A percentile compares a stretch with the other conserved stretches of the same genome.
Conservation (phyloP, 2,329 filamentous ascomycete genomes). For the Exophiala alcalophila region DNA sequence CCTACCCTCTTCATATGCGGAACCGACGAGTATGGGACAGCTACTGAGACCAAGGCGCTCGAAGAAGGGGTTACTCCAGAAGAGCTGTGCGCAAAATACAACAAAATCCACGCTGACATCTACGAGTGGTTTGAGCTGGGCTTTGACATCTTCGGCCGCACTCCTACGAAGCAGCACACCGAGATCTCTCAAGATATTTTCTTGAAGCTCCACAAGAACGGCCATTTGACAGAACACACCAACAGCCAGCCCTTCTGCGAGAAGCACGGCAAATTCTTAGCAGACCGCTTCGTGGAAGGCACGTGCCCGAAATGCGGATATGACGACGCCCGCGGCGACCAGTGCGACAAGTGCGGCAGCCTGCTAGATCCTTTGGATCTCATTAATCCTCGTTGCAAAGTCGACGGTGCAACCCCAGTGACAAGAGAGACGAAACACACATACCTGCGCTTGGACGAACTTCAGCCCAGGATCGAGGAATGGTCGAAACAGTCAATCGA, state of each 20-base stretch:
- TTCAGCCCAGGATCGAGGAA: slow-evolving; percentile 70
- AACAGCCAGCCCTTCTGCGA: slow-evolving; percentile 91
- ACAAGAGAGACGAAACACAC: slow-evolving; percentile 83
- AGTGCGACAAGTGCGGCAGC: slow-evolving; percentile 72
- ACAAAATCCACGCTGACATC: slow-evolving; percentile 81
- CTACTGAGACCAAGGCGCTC: slow-evolving; percentile 91
- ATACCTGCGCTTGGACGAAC: slow-evolving; percentile 79
- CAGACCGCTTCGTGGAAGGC: slow-evolving; percentile 66
- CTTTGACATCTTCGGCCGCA: slow-evolving; percentile 93
- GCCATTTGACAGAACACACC: slow-evolving; percentile 79
- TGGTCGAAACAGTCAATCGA: slow-evolving; percentile 74
- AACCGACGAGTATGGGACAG: slow-evolving; percentile 91
- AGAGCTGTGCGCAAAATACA: slow-evolving; percentile 88
- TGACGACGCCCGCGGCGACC: slow-evolving; percentile 68
- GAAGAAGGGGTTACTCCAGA: slow-evolving; percentile 80
- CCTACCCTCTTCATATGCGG: slow-evolving; percentile 84
- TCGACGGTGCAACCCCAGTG: slow-evolving; percentile 79
- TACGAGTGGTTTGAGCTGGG: slow-evolving; percentile 96
- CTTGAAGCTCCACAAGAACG: slow-evolving; percentile 79
- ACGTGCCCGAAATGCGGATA: slow-evolving; percentile 55
- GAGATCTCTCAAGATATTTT: slow-evolving; percentile 93
- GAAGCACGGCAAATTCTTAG: slow-evolving; percentile 63
- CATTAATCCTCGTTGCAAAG: slow-evolving; percentile 84
- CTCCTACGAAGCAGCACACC: slow-evolving; percentile 83
- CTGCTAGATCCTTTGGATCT: slow-evolving; percentile 71